Conservation (phyloP, 1,139 yeast genomes). For the Saccharomyces hybrid region DNA sequence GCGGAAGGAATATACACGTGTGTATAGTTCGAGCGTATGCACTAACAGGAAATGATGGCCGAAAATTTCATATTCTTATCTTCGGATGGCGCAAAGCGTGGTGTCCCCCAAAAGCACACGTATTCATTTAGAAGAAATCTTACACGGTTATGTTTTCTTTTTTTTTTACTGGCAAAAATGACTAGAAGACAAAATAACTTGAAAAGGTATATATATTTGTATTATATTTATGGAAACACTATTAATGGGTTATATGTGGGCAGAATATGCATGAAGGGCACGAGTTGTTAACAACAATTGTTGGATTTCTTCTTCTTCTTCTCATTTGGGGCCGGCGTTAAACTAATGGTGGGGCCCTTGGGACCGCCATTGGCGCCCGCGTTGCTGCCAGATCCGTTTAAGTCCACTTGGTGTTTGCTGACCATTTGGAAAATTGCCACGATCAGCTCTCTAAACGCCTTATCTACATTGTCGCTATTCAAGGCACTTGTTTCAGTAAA, state of each 20-base stretch:
- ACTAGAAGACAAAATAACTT: neutral
- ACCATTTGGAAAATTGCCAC: conserved; percentile 91
- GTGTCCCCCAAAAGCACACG: neutral
- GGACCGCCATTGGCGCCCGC: conserved; percentile 22
- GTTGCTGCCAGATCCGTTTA: conserved; percentile 44
- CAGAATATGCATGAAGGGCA: neutral
- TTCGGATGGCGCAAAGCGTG: neutral
- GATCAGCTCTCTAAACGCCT: conserved; percentile 85
- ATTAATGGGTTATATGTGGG: neutral
- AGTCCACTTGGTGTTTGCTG: conserved; percentile 76
- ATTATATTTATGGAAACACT: neutral
- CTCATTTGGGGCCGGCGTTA: conserved; percentile 90
- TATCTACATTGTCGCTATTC: conserved; percentile 89
- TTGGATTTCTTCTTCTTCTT: conserved; percentile 50
- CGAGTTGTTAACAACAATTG: conserved; percentile 50
- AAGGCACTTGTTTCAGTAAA: conserved; percentile 97
- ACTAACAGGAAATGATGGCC: neutral
- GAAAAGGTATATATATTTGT: neutral
- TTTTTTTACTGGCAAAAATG: neutral
- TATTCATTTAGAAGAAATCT: neutral
- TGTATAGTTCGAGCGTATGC: neutral
- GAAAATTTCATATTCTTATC: neutral
- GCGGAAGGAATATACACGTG: neutral
- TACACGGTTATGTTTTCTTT: neutral
- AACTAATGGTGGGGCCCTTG: conserved; percentile 83